Evolutionary conservation across 2,329 filamentous ascomycete genomes (phyloP).

Genomic region (Fusarium nurragi): DNA sequence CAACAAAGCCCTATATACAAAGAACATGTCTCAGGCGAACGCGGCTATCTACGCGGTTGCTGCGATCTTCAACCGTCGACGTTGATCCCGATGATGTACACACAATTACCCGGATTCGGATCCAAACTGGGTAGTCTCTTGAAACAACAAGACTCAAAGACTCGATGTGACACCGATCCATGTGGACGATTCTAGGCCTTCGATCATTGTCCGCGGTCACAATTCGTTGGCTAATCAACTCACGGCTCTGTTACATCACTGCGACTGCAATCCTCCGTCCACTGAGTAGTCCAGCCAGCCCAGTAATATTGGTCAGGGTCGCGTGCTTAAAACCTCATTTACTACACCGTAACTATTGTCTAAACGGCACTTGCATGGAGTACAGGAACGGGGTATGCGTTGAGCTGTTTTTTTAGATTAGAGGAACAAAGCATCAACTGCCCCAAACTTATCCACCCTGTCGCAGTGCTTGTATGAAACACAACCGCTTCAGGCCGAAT

Average conservation of each 20-base stretch:
- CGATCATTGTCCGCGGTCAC: conserved; percentile 25
- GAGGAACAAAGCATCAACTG: conserved; percentile 32
- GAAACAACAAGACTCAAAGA: conserved; percentile 11
- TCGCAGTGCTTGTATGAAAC: conserved; percentile 28
- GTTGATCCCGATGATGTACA: conserved; percentile 23
- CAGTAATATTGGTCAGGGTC: conserved; percentile 1
- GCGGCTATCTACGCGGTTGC: conserved; percentile 26
- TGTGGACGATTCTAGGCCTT: conserved; percentile 39
- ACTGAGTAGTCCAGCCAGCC: background rate
- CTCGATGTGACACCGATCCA: conserved; percentile 40
- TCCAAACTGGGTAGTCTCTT: conserved; percentile 10
- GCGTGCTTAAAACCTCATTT: conserved; percentile 16
- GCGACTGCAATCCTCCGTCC: conserved; percentile 1
- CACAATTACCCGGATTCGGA: conserved; percentile 6
- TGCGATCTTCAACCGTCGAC: conserved; percentile 16
- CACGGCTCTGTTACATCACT: conserved; percentile 7
- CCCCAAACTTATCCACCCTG: conserved; percentile 29
- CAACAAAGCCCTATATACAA: background rate
- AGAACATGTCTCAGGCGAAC: conserved; percentile 12
- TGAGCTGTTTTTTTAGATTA: conserved; percentile 33
- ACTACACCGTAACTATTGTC: conserved; percentile 10
- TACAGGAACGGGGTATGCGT: conserved; percentile 1
- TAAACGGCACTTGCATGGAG: conserved; percentile 21
- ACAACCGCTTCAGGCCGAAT: conserved; percentile 10
- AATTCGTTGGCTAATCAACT: background rate